Percentiles rank a stretch among this genome's conserved stretches.
phyloP scores from a whole-genome alignment of 139 green algal species.

The Spirogloea muscicola region DNA sequence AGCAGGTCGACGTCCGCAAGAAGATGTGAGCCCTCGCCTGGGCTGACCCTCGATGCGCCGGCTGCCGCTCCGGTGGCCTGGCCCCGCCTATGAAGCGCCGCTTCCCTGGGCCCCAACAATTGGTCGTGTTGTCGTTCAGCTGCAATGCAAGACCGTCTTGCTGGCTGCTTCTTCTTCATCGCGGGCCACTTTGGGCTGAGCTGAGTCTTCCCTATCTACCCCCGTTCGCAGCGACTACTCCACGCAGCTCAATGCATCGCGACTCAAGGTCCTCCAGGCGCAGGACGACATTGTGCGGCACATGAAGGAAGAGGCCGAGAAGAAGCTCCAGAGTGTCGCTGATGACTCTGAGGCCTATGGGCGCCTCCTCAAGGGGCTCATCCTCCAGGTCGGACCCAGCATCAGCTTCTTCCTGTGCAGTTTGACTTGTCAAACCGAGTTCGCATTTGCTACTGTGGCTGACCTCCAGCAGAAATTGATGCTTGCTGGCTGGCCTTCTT shows the following conservation, averaged over 20 bases:
- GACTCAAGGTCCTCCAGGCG: slow-evolving; percentile 88
- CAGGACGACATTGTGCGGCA: slow-evolving; percentile 75
- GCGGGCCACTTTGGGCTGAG: too few relatives aligned
- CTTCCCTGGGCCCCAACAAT: too few relatives aligned
- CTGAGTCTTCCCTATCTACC: neutral
- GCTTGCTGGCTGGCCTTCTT: too few relatives aligned
- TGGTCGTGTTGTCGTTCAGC: too few relatives aligned
- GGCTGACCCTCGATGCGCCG: too few relatives aligned
- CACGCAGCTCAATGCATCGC: slow-evolving; percentile 91
- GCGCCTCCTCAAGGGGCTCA: slow-evolving; percentile 76
- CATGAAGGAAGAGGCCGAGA: slow-evolving; percentile 61
- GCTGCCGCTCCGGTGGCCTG: too few relatives aligned
- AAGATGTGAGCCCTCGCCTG: slow-evolving; percentile 80
- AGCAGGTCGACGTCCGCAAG: slow-evolving; percentile 92
- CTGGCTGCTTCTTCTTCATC: too few relatives aligned
- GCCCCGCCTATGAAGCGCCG: neutral
- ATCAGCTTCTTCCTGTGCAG: too few relatives aligned
- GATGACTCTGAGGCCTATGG: slow-evolving; percentile 72
- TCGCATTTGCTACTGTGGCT: too few relatives aligned
- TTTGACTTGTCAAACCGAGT: too few relatives aligned
- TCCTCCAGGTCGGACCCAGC: slow-evolving; percentile 77
- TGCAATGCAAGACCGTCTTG: too few relatives aligned
- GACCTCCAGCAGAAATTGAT: too few relatives aligned
- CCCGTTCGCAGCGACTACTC: slow-evolving; percentile 82
- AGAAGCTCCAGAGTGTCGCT: slow-evolving; percentile 58